Evolutionary conservation across 352 stramenopile genomes (phyloP).

Genomic region (Globisporangium nagaii): DNA sequence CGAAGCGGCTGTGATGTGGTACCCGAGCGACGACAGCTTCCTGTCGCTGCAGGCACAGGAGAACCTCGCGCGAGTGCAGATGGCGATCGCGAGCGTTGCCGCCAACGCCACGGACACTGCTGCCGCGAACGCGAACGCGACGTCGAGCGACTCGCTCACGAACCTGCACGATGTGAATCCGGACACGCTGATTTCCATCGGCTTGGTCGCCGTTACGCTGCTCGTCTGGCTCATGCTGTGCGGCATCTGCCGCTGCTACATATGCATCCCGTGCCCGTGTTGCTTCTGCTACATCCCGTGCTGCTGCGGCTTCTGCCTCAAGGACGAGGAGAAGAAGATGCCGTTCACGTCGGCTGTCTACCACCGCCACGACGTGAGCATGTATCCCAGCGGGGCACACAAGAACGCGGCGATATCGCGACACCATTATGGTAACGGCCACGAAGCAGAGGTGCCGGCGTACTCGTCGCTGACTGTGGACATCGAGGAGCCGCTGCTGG

Average conservation of each 20-base stretch:
- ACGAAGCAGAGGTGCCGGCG: slow-evolving; percentile 12
- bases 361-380: slow-evolving; percentile 1
- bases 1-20: slow-evolving; percentile 2
- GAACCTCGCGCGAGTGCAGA: neutral
- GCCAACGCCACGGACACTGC: neutral
- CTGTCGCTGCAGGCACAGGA: slow-evolving; percentile 6
- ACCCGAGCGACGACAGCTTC: slow-evolving; percentile 13
- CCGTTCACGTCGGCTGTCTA: neutral
- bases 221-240: slow-evolving; percentile 12
- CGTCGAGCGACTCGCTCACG: neutral
- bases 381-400: neutral
- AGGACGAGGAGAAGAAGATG: neutral
- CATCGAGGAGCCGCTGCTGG: slow-evolving; percentile 65
- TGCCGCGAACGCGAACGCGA: neutral
- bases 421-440: neutral
- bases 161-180: neutral
- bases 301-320: slow-evolving; percentile 46
- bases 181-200: neutral
- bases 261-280: slow-evolving; percentile 6
- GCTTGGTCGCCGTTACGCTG: neutral
- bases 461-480: slow-evolving; percentile 33
- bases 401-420: neutral
- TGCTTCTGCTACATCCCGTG: slow-evolving; percentile 16
- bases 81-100: neutral
- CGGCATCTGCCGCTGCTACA: slow-evolving; percentile 10